Base-by-base conservation (phyloP, 441 rosid genomes). In the Mallotus repandus region DNA sequence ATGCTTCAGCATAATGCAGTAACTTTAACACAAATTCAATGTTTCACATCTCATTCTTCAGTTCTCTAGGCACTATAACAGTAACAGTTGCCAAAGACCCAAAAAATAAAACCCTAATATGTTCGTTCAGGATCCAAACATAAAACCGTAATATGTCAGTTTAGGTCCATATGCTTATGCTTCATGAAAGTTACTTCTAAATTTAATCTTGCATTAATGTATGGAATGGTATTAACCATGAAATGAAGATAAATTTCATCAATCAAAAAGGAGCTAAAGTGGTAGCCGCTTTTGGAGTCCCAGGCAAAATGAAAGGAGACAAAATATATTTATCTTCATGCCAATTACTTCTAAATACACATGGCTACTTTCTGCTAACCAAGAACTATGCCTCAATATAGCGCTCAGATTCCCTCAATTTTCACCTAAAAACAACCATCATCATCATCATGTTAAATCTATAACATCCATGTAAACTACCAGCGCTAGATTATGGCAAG, bases 1-100 rank as follows among this genome's bases (percentile, higher is more conserved):
- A 69, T 69, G 38, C 74, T 18, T 18, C 43, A 59, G 25, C 54
- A 62, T n/a, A 53, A 41, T 7, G 67, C 60, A 61, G n/a, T 41
- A 63, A 1, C n/a, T 50, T 48, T 9, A 41, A 18, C 21, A 63
- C 3, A 9, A 61, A 61, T 15, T 49, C 57, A 49, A 25, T 49
- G 56, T 49, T 66, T 13, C n/a, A 15, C 35, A 52, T 52, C 10
- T 52, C 21, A 35, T 71, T 71, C 22, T 62, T 62, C 61, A 61
- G 41, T 38, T 38, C 7, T 18, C 25, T 46, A 4, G 6, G 3
- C 15, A 25, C 12, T 14, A 2, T 19, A 6, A 48, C 35, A 11
- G 8, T 53, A 71, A 50, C 19, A 70, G 32, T 29, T 18, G 35
- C 15, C 67, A 71, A 14, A 50, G 25, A 50, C 14, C 70, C 32